Base-by-base conservation (phyloP, 495 filamentous ascomycete genomes). In the Lophiotrema nucula region DNA sequence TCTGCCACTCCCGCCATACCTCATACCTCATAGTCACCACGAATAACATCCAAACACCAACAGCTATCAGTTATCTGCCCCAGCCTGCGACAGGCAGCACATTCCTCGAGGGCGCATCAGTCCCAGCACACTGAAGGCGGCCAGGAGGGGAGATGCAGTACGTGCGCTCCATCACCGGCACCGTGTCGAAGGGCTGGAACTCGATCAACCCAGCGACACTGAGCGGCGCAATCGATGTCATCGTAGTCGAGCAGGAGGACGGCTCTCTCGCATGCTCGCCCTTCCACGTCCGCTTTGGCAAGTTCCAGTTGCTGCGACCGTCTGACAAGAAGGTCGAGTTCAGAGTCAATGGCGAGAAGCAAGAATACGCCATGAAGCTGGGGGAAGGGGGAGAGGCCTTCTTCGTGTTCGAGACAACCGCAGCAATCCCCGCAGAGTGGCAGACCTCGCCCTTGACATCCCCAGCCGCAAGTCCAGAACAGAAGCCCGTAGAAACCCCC, bases 301-400 rank as follows among this genome's bases (percentile, higher is more conserved):
- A 99, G 76, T 97, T 97, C 76, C 95, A 90, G 28, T 77, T 99
- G 31, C 75, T 99, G 61, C 89, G 95, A 46, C 95, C 93, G 2
- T 97, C 85, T 65, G 95, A 99, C 72, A 98, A 97, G 80, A 99
- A 99, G 83, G 90, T 98, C 65, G 92, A 97, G 73, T 99, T 99
- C 73, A 83, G 79, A 65, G 93, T 99, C 79, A 97, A 99, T 79
- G 85, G 87, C 62, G 73, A 80, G 47, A 93, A 91, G 74, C 90
- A 96, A 69, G 79, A 93, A 55, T 96, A 95, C 79, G 81, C 93
- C 16, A 97, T 99, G 93, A 99, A 99, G 73, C 80, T 99, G 13
- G 93, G 93, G 21, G 93, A 99, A 70, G 95, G 88, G 6, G 93
- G 93, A 28, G 95, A 99, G 74, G 93, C 93, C 4, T 97, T 99